phyloP scores from a whole-genome alignment of 306 rosid species.

The Ziziphus jujuba region DNA sequence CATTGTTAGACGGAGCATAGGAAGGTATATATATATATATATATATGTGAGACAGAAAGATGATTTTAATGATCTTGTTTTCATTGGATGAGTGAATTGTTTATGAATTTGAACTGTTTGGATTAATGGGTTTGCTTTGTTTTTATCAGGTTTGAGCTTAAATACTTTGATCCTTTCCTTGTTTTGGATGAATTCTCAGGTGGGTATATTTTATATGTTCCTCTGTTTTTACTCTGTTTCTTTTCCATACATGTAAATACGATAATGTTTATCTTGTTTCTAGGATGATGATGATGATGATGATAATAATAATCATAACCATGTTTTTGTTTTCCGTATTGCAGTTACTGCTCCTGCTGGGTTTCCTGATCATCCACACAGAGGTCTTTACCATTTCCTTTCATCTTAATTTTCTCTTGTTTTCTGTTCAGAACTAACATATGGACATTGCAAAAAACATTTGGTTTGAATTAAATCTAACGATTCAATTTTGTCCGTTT shows the following conservation, averaged over 20 bases:
- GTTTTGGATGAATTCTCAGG: slow-evolving; percentile 94
- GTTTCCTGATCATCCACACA: slow-evolving; percentile 97
- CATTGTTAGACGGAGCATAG: slow-evolving; percentile 95
- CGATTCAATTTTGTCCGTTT: slow-evolving; percentile 22
- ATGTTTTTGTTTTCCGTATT: slow-evolving; percentile 21
- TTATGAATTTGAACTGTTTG: slow-evolving; percentile 20
- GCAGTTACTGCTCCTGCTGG: slow-evolving; percentile 97
- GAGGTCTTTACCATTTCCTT: slow-evolving; percentile 48
- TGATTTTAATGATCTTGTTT: not conserved
- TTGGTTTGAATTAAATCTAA: slow-evolving; percentile 33
- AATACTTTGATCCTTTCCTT: slow-evolving; percentile 92
- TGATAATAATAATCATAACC: no score
- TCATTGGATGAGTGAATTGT: not conserved
- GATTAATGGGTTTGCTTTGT: slow-evolving; percentile 22
- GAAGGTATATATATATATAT: slow-evolving; percentile 44
- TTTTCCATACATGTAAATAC: no score
- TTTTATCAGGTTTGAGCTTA: slow-evolving; percentile 79
- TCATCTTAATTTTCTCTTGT: not conserved
- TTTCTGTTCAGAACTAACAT: not conserved
- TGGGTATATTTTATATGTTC: slow-evolving; percentile 31
- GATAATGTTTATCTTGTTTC: no score
- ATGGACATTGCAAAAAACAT: not conserved
- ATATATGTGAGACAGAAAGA: not conserved
- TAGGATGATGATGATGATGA: not conserved
- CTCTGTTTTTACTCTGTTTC: slow-evolving; percentile 20